phyloP scores from a whole-genome alignment of 2,329 filamentous ascomycete species.

The Arachnomyces sp. region DNA sequence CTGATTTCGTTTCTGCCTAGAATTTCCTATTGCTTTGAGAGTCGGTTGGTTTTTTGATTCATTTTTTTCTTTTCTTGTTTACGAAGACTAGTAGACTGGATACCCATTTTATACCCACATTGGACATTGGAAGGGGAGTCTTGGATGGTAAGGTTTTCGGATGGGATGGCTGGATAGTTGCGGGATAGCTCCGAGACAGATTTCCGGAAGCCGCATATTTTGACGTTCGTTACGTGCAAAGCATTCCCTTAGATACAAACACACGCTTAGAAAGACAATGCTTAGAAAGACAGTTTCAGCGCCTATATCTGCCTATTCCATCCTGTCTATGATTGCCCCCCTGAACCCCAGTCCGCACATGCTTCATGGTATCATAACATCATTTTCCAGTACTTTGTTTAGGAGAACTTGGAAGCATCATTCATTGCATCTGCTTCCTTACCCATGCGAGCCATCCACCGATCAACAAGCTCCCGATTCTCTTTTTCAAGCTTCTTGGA shows the following conservation, averaged over 20 bases:
- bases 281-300: too few relatives aligned
- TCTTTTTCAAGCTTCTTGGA: slow-evolving; percentile 66
- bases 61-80: too few relatives aligned
- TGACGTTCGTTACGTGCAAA: too few relatives aligned
- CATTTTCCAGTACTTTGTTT: slow-evolving; percentile 7
- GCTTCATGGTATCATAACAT: too few relatives aligned
- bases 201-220: too few relatives aligned
- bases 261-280: too few relatives aligned
- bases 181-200: slow-evolving; percentile 16
- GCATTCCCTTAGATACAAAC: too few relatives aligned
- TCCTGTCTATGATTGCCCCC: too few relatives aligned
- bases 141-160: not conserved
- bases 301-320: too few relatives aligned
- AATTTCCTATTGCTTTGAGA: slow-evolving; percentile 1
- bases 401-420: slow-evolving; percentile 42
- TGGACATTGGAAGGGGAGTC: too few relatives aligned
- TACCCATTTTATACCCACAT: not conserved
- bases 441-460: slow-evolving; percentile 85
- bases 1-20: slow-evolving; percentile 2
- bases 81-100: not conserved
- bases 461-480: slow-evolving; percentile 79
- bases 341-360: too few relatives aligned
- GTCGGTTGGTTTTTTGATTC: not conserved
- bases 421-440: slow-evolving; percentile 88
- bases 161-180: not conserved